phyloP scores from a whole-genome alignment of 1,284 basidiomycete genomes.

The Leccinum holopus region DNA sequence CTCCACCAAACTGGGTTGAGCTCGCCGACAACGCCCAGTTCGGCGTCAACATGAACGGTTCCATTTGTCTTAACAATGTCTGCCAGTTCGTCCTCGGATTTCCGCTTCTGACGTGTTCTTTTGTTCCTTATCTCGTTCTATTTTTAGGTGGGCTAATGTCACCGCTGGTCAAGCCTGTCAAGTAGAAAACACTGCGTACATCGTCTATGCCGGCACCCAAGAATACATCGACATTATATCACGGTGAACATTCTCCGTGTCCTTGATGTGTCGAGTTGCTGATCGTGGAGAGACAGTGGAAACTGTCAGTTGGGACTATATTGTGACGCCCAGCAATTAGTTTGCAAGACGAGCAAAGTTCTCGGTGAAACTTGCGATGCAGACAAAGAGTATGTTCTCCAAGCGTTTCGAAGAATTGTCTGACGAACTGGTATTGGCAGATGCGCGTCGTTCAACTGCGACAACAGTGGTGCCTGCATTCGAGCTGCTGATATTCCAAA shows the following conservation, averaged over 20 bases:
- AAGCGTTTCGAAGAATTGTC: conserved; percentile 1
- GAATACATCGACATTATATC: conserved; percentile 78
- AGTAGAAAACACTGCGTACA: conserved; percentile 78
- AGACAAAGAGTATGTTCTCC: conserved; percentile 71
- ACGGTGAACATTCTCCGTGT: conserved; percentile 42
- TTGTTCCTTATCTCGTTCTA: neutral
- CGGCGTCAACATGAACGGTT: conserved; percentile 76
- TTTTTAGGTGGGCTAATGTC: conserved; percentile 68
- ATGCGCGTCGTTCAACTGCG: conserved; percentile 77
- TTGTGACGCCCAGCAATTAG: conserved; percentile 61
- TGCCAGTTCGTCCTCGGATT: conserved; percentile 61
- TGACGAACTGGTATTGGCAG: conserved; percentile 37
- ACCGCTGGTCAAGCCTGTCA: conserved; percentile 64
- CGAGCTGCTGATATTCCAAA: conserved; percentile 58
- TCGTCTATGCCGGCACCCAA: conserved; percentile 55
- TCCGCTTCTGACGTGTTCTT: neutral
- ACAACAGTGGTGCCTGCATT: conserved; percentile 61
- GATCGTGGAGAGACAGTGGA: conserved; percentile 42
- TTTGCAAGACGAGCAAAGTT: conserved; percentile 61
- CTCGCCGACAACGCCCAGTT: conserved; percentile 55
- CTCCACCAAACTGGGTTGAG: conserved; percentile 61
- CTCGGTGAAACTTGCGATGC: conserved; percentile 62
- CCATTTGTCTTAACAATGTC: conserved; percentile 75
- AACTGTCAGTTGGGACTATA: conserved; percentile 69
- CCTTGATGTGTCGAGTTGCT: conserved; percentile 2